phyloP scores from a whole-genome alignment of 768 basidiomycete genomes.

The Cyathus striatus region DNA sequence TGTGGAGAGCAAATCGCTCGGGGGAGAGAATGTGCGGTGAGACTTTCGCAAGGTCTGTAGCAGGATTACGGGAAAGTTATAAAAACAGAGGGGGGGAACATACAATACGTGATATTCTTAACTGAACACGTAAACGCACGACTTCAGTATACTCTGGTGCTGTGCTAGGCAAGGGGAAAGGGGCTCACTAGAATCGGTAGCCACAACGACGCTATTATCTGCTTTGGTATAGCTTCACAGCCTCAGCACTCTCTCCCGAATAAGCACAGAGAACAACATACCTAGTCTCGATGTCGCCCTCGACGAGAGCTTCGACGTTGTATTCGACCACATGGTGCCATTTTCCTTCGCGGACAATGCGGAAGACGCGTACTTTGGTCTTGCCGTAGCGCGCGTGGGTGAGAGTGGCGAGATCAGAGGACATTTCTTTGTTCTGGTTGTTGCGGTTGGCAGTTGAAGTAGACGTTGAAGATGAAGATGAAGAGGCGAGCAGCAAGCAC shows the following conservation, averaged over 20 bases:
- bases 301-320: constrained; percentile 72
- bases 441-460: too few species aligned
- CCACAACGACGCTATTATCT: constrained; percentile 84
- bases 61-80: neutral
- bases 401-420: constrained; percentile 16
- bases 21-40: constrained; percentile 84
- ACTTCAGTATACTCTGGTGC: too few species aligned
- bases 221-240: constrained; percentile 67
- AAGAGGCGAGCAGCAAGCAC: too few species aligned
- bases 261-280: constrained; percentile 18
- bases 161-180: too few species aligned
- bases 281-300: constrained; percentile 81
- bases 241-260: neutral
- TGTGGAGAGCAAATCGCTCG: constrained; percentile 83
- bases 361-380: constrained; percentile 80
- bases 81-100: constrained; percentile 7
- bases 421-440: constrained; percentile 2
- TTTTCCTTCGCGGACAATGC: constrained; percentile 67
- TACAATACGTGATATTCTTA: constrained; percentile 67
- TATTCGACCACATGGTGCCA: constrained; percentile 82
- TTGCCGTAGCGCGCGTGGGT: constrained; percentile 75
- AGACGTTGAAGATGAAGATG: too few species aligned
- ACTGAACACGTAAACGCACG: constrained; percentile 33
- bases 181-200: constrained; percentile 83
- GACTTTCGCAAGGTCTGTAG: constrained; percentile 75